phyloP scores from a whole-genome alignment of 129 eudicot genomes.

The Pseudognaphalium luteoalbum region DNA sequence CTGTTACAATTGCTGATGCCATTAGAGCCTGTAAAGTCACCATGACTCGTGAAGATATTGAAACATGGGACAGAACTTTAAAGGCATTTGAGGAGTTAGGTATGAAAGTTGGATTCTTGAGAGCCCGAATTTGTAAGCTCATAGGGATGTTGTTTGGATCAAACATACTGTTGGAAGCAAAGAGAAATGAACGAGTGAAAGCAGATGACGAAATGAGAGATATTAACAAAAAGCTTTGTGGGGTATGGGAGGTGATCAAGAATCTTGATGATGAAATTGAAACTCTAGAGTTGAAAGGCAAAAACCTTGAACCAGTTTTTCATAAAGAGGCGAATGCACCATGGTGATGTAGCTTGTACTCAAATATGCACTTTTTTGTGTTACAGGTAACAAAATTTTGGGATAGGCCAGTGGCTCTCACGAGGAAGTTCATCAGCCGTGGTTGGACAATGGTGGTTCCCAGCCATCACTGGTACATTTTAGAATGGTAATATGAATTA shows the following conservation, averaged over 20 bases:
- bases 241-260: constrained; percentile 35
- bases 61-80: constrained; percentile 57
- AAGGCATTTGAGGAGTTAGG: constrained; percentile 65
- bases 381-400: background rate
- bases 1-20: constrained; percentile 65
- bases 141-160: constrained; percentile 34
- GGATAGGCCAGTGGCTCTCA: background rate
- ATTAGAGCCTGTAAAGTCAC: constrained; percentile 46
- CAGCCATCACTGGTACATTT: background rate
- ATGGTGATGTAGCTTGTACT: constrained; percentile 42
- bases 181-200: constrained; percentile 33
- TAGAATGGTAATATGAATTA: background rate
- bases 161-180: constrained; percentile 29
- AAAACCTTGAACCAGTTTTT: constrained; percentile 33
- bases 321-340: constrained; percentile 47
- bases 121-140: constrained; percentile 43
- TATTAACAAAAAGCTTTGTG: constrained; percentile 35
- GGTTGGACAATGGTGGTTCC: background rate
- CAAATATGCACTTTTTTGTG: background rate
- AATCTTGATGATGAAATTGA: constrained; percentile 48
- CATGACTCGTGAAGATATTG: constrained; percentile 39
- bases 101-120: constrained; percentile 61
- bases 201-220: constrained; percentile 43
- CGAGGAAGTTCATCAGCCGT: background rate
- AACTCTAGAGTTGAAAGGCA: constrained; percentile 34